Evolutionary conservation across 495 filamentous ascomycete species (phyloP), one percentile per base, ranked within the genome.

Genomic region (Acidiella bohemica): DNA sequence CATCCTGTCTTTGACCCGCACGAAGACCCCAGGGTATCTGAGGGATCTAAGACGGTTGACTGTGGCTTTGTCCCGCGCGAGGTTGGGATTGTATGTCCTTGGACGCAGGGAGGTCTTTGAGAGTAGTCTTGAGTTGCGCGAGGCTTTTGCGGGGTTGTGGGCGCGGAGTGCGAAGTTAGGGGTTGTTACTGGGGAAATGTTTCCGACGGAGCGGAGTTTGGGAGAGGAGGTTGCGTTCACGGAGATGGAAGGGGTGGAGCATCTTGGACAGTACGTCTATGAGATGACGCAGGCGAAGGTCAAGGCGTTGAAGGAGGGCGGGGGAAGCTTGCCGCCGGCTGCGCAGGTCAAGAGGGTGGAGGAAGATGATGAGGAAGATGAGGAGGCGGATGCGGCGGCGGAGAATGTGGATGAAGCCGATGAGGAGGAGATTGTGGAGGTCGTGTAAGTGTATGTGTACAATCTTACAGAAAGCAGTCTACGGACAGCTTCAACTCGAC

Each of bases 201-300:
- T 71, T 65, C 84, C 84, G 1, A 70, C 82, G 1, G 11, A 11
- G 4, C 67, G 84, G 31, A 55, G 65, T n/a, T 66, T 72, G 9
- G 72, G 71, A 18, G 53, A 57, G 13, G 46, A 57, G 16, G 58
- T 68, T 9, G 66, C 50, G 63, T 55, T 59, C 25, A 68, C 62
- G 0, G 61, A 67, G 38, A 68, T 97, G 84, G 82, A 83, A 52
- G 74, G 82, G 22, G 75, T 95, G 6, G 90, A 95, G 62, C 90
- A 97, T 67, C 62, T 97, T 25, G 92, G 90, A 4, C 82, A 94
- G 62, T 96, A 94, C 62, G 90, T 97, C 17, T 93, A 76, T 62
- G 84, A 97, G 63, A 96, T 97, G 84, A 88, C 87, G 10, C 68
- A 78, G 50, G 82, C 86, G 16, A 90, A 81, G 58, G 62, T 94